These are phyloP conservation scores for Fusarium coicis DNA, from an alignment of 2,329 filamentous ascomycete species.

Conservation along the genomic window DNA sequence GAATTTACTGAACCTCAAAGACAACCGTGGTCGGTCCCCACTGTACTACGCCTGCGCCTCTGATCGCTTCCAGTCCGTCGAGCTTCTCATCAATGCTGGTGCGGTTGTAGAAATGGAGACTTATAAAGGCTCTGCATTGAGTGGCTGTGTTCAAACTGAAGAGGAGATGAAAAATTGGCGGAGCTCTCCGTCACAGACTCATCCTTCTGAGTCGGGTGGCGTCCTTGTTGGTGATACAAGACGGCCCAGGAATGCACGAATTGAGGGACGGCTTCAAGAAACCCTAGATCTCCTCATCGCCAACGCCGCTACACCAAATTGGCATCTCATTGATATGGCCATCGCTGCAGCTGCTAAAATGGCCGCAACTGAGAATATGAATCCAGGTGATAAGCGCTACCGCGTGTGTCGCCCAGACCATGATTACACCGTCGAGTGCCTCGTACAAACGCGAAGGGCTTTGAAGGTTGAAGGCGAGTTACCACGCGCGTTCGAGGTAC, in stretches of 20 bases:
- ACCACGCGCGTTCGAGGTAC: fast-evolving
- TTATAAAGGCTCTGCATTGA: slow-evolving; percentile 1
- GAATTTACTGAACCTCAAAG: neutral
- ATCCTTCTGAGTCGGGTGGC: neutral
- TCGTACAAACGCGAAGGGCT: neutral
- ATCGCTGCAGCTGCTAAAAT: neutral
- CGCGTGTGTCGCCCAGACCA: neutral
- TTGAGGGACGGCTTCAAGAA: neutral
- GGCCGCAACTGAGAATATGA: neutral
- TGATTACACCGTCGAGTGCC: neutral
- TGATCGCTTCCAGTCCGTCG: slow-evolving; percentile 42
- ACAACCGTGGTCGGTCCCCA: slow-evolving; percentile 17
- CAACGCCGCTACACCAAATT: neutral
- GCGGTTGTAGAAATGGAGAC: slow-evolving; percentile 34
- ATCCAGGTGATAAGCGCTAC: fast-evolving
- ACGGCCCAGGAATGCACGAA: neutral
- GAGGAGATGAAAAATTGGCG: neutral
- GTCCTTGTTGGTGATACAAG: neutral
- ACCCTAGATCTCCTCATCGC: neutral
- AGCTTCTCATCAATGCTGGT: slow-evolving; percentile 43
- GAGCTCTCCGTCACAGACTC: neutral
- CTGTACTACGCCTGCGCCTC: slow-evolving; percentile 44
- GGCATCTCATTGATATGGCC: neutral
- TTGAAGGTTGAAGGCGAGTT: neutral
- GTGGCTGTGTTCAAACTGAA: neutral